These are phyloP conservation scores for Lyophyllum decastes DNA, from an alignment of 768 basidiomycete genomes.

Conservation along the genomic window DNA sequence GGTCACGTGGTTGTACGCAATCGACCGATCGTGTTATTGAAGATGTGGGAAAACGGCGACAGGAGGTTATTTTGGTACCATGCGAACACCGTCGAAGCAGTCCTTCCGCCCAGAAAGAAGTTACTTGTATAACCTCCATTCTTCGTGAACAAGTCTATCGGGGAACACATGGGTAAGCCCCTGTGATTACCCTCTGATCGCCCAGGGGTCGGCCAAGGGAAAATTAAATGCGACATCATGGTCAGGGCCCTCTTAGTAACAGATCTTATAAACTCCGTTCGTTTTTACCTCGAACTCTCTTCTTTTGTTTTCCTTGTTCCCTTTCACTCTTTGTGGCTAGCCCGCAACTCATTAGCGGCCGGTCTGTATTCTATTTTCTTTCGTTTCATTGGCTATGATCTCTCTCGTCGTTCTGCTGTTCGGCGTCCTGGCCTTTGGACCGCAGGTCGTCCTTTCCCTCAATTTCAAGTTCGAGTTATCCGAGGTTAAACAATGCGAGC, in stretches of 20 bases:
- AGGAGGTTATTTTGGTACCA: background rate
- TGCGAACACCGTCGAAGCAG: background rate
- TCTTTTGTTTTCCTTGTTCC: constrained; percentile 21
- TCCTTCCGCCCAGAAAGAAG: too few relatives aligned
- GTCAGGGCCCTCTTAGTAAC: background rate
- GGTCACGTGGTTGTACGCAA: constrained; percentile 21
- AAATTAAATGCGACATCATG: background rate
- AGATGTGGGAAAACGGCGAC: background rate
- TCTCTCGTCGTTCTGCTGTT: constrained; percentile 30
- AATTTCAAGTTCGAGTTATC: constrained; percentile 42
- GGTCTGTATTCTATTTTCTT: constrained; percentile 23
- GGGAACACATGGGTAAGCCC: background rate
- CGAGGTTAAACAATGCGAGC: constrained; percentile 52
- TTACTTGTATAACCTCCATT: too few relatives aligned
- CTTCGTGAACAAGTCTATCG: too few relatives aligned
- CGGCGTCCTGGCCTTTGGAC: constrained; percentile 33
- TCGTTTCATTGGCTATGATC: constrained; percentile 22
- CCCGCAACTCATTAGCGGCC: constrained; percentile 28
- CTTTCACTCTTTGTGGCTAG: constrained; percentile 35
- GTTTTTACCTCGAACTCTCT: background rate
- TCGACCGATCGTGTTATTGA: constrained; percentile 9
- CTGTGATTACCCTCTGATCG: background rate
- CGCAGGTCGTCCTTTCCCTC: constrained; percentile 40
- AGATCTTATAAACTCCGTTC: constrained; percentile 4
- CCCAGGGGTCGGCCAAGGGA: background rate